Percentiles rank a stretch among this genome's conserved stretches.
These are phyloP conservation scores for Cystoisospora suis DNA, from an alignment of 169 alveolate genomes.

Conservation along the genomic window DNA sequence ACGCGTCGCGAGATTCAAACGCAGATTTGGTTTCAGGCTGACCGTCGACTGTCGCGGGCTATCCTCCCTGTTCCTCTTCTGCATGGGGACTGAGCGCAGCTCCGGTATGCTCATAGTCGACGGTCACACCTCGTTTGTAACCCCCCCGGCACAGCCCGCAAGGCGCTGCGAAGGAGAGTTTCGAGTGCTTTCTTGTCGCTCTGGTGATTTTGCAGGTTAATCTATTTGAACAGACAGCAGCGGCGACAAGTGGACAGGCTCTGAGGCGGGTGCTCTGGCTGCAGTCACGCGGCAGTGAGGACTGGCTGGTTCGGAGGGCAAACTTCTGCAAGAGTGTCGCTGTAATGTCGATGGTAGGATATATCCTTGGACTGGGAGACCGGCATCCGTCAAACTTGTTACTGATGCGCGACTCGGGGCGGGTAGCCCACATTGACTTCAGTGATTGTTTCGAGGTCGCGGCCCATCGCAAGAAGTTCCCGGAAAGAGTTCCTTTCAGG, in stretches of 20 bases:
- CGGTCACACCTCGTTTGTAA: no score
- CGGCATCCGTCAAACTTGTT: slow-evolving; percentile 91
- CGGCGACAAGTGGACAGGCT: slow-evolving; percentile 72
- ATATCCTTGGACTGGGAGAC: slow-evolving; percentile 91
- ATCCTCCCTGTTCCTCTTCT: no score
- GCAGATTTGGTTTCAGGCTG: no score
- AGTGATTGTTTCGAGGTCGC: slow-evolving; percentile 94
- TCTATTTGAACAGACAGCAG: slow-evolving; percentile 48
- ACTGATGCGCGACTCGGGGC: slow-evolving; percentile 77
- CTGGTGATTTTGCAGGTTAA: slow-evolving; percentile 29
- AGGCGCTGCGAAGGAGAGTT: no score
- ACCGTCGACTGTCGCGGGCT: no score
- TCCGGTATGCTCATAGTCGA: no score
- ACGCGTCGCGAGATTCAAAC: no score
- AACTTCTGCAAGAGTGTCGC: slow-evolving; percentile 22
- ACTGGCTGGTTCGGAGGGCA: slow-evolving; percentile 90
- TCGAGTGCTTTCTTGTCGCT: no score
- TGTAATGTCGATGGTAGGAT: slow-evolving; percentile 73
- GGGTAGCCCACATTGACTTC: slow-evolving; percentile 91
- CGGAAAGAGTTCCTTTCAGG: slow-evolving; percentile 91
- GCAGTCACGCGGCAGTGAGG: slow-evolving; percentile 78
- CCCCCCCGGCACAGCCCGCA: no score
- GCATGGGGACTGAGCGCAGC: no score
- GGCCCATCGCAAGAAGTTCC: slow-evolving; percentile 89
- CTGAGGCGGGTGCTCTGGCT: slow-evolving; percentile 85